Percentiles rank a stretch among this genome's conserved stretches.
Conservation (phyloP, 2,329 filamentous ascomycete species). For the Clarireedia hainanense region DNA sequence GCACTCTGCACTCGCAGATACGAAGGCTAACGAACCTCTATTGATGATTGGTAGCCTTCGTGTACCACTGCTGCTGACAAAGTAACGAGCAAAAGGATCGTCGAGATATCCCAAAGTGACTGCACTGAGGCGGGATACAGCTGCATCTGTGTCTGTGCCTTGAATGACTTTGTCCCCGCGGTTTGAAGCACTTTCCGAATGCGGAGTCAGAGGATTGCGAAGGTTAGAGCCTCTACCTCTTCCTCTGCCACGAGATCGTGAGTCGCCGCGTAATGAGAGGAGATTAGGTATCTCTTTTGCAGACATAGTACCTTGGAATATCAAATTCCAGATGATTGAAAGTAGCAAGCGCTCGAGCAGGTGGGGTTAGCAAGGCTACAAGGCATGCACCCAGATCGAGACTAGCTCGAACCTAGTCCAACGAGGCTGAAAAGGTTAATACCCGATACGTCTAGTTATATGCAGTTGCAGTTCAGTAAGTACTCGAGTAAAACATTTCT, state of each 20-base stretch:
- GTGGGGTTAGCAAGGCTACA: no score
- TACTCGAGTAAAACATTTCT: no score
- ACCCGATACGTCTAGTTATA: no score
- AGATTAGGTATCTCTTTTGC: conserved; percentile 74
- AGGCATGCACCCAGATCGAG: no score
- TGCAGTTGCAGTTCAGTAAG: no score
- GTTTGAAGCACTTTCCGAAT: background rate
- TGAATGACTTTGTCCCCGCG: conserved; percentile 67
- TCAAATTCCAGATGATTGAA: background rate
- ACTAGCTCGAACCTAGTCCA: no score
- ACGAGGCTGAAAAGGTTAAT: no score
- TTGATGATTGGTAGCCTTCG: conserved; percentile 88
- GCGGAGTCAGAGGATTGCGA: conserved; percentile 21
- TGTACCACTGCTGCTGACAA: conserved; percentile 50
- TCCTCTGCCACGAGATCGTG: conserved; percentile 33
- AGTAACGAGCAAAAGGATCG: conserved; percentile 68
- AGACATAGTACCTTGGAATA: conserved; percentile 46
- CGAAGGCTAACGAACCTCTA: conserved; percentile 51
- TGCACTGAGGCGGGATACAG: conserved; percentile 80
- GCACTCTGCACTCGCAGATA: conserved; percentile 6
- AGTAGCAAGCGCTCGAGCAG: no score
- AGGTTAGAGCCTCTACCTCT: conserved; percentile 38
- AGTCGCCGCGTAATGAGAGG: conserved; percentile 43
- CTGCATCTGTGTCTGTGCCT: conserved; percentile 85
- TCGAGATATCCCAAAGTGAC: conserved; percentile 78